phyloP scores from a whole-genome alignment of 306 rosid species.

The Styphnolobium japonicum region DNA sequence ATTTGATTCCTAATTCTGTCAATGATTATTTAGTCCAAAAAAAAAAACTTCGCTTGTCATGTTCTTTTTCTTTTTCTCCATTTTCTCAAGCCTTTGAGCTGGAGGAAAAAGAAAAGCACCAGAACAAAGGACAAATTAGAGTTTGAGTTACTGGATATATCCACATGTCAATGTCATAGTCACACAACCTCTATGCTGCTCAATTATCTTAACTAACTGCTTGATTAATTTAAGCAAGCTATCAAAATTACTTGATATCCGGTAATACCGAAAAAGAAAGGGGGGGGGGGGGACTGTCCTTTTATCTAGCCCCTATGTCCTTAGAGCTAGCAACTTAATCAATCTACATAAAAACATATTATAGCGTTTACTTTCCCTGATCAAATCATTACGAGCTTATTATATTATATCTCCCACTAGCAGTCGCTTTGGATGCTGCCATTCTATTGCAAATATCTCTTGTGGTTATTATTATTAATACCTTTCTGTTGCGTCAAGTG shows the following conservation, averaged over 20 bases:
- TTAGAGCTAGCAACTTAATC: background rate
- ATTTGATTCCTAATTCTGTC: constrained; percentile 8
- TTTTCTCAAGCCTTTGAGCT: background rate
- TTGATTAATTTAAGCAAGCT: too few species aligned
- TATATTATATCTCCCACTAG: background rate
- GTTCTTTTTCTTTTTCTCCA: background rate
- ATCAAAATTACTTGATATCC: too few species aligned
- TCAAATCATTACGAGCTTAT: background rate
- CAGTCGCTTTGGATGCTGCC: background rate
- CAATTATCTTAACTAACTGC: too few species aligned
- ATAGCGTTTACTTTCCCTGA: background rate
- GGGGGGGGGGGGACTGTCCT: too few species aligned
- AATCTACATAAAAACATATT: background rate
- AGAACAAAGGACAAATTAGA: background rate
- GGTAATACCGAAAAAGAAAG: too few species aligned
- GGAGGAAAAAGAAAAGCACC: background rate
- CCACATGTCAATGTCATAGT: background rate
- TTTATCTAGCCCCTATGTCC: background rate
- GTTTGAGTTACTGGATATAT: background rate
- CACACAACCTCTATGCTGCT: background rate
- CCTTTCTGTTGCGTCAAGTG: background rate
- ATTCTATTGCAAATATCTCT: background rate
- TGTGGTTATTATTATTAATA: background rate
- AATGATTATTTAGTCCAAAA: background rate
- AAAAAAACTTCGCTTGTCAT: background rate